These are phyloP conservation scores for Torrubiella hemipterigena DNA, from an alignment of 2,329 filamentous ascomycete genomes.

Conservation along the genomic window DNA sequence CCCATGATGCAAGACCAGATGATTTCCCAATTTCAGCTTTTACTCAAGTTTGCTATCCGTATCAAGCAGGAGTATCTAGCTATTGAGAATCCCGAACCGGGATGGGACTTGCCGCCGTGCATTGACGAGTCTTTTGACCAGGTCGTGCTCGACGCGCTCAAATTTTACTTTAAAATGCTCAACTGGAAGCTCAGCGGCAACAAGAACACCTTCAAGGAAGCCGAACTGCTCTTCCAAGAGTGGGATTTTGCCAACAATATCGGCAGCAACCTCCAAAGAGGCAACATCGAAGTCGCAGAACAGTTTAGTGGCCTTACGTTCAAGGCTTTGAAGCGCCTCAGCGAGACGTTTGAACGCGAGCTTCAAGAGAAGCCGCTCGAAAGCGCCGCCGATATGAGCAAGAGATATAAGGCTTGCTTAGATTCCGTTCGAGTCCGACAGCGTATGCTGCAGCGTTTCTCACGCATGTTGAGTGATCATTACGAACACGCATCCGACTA, in stretches of 20 bases:
- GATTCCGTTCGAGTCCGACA: slow-evolving; percentile 95
- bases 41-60: slow-evolving; percentile 80
- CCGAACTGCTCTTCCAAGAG: slow-evolving; percentile 91
- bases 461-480: slow-evolving; percentile 75
- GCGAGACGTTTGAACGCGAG: slow-evolving; percentile 84
- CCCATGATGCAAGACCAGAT: slow-evolving; percentile 94
- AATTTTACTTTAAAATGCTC: slow-evolving; percentile 97
- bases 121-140: slow-evolving; percentile 94
- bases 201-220: slow-evolving; percentile 98
- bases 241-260: slow-evolving; percentile 97
- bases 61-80: slow-evolving; percentile 83
- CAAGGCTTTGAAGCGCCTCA: slow-evolving; percentile 81
- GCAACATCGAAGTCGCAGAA: slow-evolving; percentile 92
- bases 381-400: slow-evolving; percentile 80
- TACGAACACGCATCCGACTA: slow-evolving; percentile 97
- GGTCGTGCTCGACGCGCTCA: slow-evolving; percentile 82
- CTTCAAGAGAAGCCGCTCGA: slow-evolving; percentile 76
- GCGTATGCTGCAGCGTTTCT: slow-evolving; percentile 92
- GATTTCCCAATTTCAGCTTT: slow-evolving; percentile 90
- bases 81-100: slow-evolving; percentile 75
- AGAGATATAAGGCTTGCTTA: slow-evolving; percentile 87
- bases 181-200: slow-evolving; percentile 97
- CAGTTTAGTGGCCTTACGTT: slow-evolving; percentile 92
- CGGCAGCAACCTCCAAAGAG: slow-evolving; percentile 79
- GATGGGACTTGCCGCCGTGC: slow-evolving; percentile 91